Conservation (phyloP, 2,329 filamentous ascomycete genomes). For the Epichloe scottii region DNA sequence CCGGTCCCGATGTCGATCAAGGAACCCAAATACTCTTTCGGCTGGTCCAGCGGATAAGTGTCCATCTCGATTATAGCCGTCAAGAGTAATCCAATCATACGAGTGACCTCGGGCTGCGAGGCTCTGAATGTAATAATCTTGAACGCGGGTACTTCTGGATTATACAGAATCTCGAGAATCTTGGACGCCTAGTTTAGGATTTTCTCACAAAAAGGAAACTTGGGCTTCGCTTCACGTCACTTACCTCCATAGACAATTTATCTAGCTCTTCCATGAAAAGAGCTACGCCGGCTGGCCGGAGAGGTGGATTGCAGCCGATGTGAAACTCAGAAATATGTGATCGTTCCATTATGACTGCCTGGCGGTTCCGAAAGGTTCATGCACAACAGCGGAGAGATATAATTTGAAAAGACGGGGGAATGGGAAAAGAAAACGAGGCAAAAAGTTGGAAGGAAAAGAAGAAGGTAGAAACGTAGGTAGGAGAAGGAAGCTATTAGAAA, state of each 20-base stretch:
- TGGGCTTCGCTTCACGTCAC: neutral
- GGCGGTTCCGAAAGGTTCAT: neutral
- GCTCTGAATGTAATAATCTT: constrained; percentile 15
- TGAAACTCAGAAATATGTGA: constrained; percentile 17
- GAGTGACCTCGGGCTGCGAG: constrained; percentile 8
- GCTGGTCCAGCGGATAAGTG: neutral
- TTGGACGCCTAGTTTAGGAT: constrained; percentile 3
- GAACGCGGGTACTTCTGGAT: constrained; percentile 23
- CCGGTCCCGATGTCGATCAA: neutral
- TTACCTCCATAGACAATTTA: neutral
- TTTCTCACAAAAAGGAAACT: neutral
- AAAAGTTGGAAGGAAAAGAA: neutral
- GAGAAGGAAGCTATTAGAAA: neutral
- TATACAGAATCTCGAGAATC: constrained; percentile 22
- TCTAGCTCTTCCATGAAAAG: constrained; percentile 11
- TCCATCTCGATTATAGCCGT: constrained; percentile 6
- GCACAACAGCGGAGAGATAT: no score
- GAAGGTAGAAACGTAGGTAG: neutral
- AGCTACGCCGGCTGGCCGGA: constrained; percentile 18
- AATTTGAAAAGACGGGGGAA: no score
- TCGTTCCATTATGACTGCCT: neutral
- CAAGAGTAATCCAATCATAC: constrained; percentile 12
- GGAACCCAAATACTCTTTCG: neutral
- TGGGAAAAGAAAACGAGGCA: no score
- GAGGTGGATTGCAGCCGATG: constrained; percentile 21